Base-by-base conservation (phyloP, 352 stramenopile genomes). In the Globisporangium heterothallicum region DNA sequence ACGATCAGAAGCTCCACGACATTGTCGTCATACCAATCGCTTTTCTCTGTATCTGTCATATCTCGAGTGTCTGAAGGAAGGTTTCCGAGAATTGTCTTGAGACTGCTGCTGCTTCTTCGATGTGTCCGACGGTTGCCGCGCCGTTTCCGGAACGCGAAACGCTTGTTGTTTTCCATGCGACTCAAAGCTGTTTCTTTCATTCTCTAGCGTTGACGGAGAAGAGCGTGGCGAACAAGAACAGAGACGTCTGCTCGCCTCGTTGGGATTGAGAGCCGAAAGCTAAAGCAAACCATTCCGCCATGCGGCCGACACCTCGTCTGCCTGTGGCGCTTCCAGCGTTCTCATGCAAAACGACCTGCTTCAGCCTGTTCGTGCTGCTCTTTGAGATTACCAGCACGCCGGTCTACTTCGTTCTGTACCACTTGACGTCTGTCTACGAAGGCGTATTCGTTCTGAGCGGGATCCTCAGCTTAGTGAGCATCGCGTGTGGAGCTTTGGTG, bases 11-110 rank as follows among this genome's bases (percentile, higher is more conserved):
- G 70, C n/a, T 55, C 19, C 5, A 59, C 48, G n/a, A 74, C 21
- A 49, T 77, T 84, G 9, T 44, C 36, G 8, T 61, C 40, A 51
- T 74, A 81, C 74, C 77, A 88, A 51, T 88, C 77, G 32, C 25
- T 27, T 2, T 58, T 36, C 8, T 34, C 29, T 34, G 29, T 16
- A 18, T 18, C 32, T 16, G 12, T 16, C 32, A 38, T 38, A 38
- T n/a, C n/a, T n/a, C n/a, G n/a, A n/a, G n/a, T n/a, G n/a, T n/a
- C 32, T 38, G 32, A 8, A 38, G 14, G 32, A 18, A n/a, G n/a
- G n/a, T n/a, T n/a, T n/a, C n/a, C n/a, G n/a, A n/a, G n/a, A n/a
- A n/a, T n/a, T n/a, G n/a, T n/a, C n/a, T n/a, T n/a, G n/a, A n/a
- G n/a, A n/a, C n/a, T n/a, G n/a, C n/a, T n/a, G n/a, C n/a, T n/a